A percentile compares a stretch with the other conserved stretches of the same genome.
Conservation (phyloP, 1,139 yeast species). For the Taiozyma sp. region DNA sequence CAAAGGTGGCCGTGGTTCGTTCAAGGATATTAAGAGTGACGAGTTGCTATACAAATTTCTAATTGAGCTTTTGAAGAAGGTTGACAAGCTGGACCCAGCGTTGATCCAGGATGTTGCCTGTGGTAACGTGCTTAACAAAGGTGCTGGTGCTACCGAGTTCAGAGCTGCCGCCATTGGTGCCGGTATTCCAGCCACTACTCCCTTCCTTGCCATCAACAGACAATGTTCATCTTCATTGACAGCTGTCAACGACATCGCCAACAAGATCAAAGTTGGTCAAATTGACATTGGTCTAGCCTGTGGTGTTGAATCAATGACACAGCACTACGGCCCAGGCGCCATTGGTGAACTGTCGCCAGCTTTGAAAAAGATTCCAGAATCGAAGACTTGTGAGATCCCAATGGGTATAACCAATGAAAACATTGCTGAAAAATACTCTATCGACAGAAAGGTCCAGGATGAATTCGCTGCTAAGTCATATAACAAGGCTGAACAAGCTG, state of each 20-base stretch:
- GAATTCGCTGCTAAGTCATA: constrained; percentile 85
- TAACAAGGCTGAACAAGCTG: constrained; percentile 76
- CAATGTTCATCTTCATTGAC: constrained; percentile 94
- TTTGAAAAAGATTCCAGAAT: constrained; percentile 38
- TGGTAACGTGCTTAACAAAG: constrained; percentile 86
- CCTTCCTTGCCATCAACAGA: constrained; percentile 82
- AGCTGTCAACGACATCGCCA: constrained; percentile 86
- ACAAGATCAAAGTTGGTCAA: constrained; percentile 82
- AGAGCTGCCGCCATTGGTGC: constrained; percentile 79
- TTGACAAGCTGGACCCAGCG: constrained; percentile 47
- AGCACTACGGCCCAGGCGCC: constrained; percentile 73
- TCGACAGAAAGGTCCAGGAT: constrained; percentile 76
- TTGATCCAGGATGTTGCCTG: constrained; percentile 78
- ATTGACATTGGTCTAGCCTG: constrained; percentile 87
- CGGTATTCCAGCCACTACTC: constrained; percentile 66
- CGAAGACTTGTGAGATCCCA: constrained; percentile 68
- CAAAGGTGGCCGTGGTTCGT: constrained; percentile 79
- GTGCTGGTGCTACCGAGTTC: constrained; percentile 92
- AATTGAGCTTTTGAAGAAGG: constrained; percentile 52
- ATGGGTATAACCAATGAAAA: constrained; percentile 93
- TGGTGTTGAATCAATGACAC: constrained; percentile 92
- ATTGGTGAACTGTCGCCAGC: constrained; percentile 58
- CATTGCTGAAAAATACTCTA: constrained; percentile 55
- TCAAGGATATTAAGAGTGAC: constrained; percentile 73
- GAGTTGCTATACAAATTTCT: constrained; percentile 66